These are phyloP conservation scores for Physcomitrellopsis africana DNA, from an alignment of 225 moss, liverwort and hornwort species.

Conservation along the genomic window DNA sequence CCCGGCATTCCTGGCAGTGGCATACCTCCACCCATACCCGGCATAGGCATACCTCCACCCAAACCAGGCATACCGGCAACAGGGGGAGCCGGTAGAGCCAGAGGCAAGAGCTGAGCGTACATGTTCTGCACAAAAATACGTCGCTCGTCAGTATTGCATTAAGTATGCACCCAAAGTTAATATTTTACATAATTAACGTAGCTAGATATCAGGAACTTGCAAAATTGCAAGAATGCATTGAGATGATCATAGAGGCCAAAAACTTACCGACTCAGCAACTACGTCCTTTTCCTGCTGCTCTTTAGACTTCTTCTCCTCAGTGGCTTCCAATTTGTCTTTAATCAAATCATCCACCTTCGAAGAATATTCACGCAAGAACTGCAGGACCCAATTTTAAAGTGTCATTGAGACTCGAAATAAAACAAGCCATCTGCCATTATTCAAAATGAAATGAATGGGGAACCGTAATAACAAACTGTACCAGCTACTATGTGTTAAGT, in stretches of 20 bases:
- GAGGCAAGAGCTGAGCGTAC: constrained; percentile 89
- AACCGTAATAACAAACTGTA: not conserved
- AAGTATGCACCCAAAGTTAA: not conserved
- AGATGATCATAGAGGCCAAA: not conserved
- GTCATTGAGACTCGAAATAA: constrained; percentile 8
- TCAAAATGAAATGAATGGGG: not conserved
- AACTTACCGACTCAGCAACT: constrained; percentile 71
- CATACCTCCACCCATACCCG: constrained; percentile 43
- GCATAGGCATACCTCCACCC: constrained; percentile 60
- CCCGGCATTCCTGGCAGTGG: constrained; percentile 50
- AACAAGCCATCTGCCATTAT: not conserved
- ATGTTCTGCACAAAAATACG: constrained; percentile 64
- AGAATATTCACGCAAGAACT: constrained; percentile 86
- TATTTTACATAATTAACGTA: not conserved
- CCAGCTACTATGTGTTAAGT: not conserved
- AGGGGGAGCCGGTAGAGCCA: constrained; percentile 88
- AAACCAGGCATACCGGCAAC: constrained; percentile 89
- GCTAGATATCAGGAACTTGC: not conserved
- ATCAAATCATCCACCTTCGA: constrained; percentile 81
- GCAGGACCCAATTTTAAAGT: constrained; percentile 12
- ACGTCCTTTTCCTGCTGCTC: constrained; percentile 82
- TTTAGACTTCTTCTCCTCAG: constrained; percentile 62
- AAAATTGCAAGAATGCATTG: not conserved
- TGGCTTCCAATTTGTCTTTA: constrained; percentile 73
- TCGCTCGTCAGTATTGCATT: constrained; percentile 16